A percentile compares a stretch with the other conserved stretches of the same genome.
Evolutionary conservation across 2,329 filamentous ascomycete species (phyloP).

Genomic region (Cladosporium sp.): DNA sequence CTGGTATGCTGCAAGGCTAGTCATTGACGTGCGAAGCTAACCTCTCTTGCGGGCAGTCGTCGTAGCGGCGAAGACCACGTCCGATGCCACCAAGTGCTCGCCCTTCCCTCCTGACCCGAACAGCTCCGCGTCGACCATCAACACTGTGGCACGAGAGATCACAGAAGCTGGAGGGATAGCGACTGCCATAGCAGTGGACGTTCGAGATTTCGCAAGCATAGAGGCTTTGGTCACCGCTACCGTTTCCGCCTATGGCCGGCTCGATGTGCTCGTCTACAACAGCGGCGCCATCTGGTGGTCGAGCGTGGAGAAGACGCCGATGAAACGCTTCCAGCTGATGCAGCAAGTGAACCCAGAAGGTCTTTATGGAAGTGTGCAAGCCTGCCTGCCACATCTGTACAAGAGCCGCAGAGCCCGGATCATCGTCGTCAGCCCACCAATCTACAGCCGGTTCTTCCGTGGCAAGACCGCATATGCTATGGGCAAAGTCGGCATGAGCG

Average conservation of each 20-base stretch:
- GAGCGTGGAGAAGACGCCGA: conserved; percentile 61
- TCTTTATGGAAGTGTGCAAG: conserved; percentile 63
- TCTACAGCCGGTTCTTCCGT: conserved; percentile 77
- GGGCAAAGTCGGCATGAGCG: conserved; percentile 73
- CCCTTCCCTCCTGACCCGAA: conserved; percentile 73
- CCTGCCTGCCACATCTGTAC: conserved; percentile 59
- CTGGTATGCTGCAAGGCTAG: conserved; percentile 45
- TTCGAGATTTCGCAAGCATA: conserved; percentile 57
- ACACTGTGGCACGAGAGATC: conserved; percentile 72
- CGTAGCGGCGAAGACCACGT: conserved; percentile 69
- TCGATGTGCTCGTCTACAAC: conserved; percentile 77
- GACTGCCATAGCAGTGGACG: conserved; percentile 63
- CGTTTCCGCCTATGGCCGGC: conserved; percentile 48
- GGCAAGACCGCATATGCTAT: conserved; percentile 81
- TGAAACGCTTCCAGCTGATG: conserved; percentile 55
- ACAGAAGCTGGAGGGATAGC: conserved; percentile 56
- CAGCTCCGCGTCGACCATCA: conserved; percentile 68
- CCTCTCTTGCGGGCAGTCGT: conserved; percentile 49
- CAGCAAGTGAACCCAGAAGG: conserved; percentile 70
- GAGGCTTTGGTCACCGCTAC: conserved; percentile 54
- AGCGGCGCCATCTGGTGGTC: conserved; percentile 72
- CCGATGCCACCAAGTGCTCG: conserved; percentile 48
- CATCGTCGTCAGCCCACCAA: conserved; percentile 74
- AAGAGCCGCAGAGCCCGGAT: conserved; percentile 52
- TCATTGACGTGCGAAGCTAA: neutral